Base-by-base conservation (phyloP, 345 rosid genomes). In the Citrus trifoliata region DNA sequence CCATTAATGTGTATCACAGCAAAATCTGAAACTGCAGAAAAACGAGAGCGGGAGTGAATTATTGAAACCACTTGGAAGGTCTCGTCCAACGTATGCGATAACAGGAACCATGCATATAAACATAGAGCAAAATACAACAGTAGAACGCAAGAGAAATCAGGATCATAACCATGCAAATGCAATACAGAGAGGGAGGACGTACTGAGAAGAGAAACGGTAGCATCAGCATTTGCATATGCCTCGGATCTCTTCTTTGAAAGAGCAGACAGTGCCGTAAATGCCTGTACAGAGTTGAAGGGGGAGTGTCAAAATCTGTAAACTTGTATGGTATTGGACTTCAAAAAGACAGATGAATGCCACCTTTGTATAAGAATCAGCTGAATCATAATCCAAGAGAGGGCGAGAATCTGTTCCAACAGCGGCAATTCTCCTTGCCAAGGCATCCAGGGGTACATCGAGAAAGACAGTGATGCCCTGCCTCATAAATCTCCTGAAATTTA, bases 341-440 rank as follows among this genome's bases (percentile, higher is more conserved):
- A 53, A 53, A 53, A 5, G 7, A 53, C n/a, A 53, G 6, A 53
- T n/a, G 22, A 4, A 10, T 46, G 77, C 59, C 22, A 86, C 89
- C 89, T 84, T 82, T 37, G 86, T 83, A 72, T 87, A 87, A 56
- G 84, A 60, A 76, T 85, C 87, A 16, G 83, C 88, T 10, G 87
- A 84, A 30, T 85, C 81, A 10, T 73, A 74, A 46, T 80, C 80
- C 75, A 88, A 73, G 70, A 83, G 84, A 33, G 90, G 90, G 24
- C 83, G 86, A 62, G 87, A 83, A 33, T 82, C 75, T 30, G 90
- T 88, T 28, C 90, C 90, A 14, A 82, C 86, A 27, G 90, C 88
- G 7, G 88, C 87, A 79, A 88, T 88, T 78, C 90, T 88, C 82
- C 82, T 80, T 58, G 90, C 90, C 74, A 88, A 70, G 73, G 90